phyloP scores from a whole-genome alignment of 2,329 filamentous ascomycete genomes.

The Clonostachys rhizophaga region DNA sequence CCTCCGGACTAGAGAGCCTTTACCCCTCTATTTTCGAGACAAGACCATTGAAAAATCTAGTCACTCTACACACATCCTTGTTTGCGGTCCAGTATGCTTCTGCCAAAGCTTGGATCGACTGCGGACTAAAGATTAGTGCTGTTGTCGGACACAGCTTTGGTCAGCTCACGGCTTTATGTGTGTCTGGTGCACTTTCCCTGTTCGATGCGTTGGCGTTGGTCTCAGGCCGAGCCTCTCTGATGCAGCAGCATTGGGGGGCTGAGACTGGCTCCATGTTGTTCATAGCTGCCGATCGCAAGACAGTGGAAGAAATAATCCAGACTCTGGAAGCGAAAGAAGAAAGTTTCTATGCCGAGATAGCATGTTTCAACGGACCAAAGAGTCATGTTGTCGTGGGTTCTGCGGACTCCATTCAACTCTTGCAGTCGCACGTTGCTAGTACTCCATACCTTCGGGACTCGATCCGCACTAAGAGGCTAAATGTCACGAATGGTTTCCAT shows the following conservation, averaged over 20 bases:
- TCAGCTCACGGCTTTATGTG: constrained; percentile 25
- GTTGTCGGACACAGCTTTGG: constrained; percentile 31
- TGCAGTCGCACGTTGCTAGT: not conserved
- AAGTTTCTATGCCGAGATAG: not conserved
- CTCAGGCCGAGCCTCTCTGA: constrained; percentile 19
- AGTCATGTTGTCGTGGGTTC: not conserved
- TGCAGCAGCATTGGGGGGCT: constrained; percentile 21
- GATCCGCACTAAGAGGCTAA: constrained; percentile 1
- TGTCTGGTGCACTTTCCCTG: constrained; percentile 21
- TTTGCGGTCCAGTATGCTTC: constrained; percentile 7
- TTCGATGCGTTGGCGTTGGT: constrained; percentile 21
- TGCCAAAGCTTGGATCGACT: constrained; percentile 7
- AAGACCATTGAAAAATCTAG: not conserved
- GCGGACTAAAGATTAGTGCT: constrained; percentile 3
- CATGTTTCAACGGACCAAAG: constrained; percentile 2
- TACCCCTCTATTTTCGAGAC: constrained; percentile 1
- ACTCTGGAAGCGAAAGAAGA: no score
- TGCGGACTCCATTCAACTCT: not conserved
- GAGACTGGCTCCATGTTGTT: constrained; percentile 27
- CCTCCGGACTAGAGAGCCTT: not conserved
- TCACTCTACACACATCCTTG: constrained; percentile 1
- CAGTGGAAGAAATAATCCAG: not conserved
- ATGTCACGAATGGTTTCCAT: constrained; percentile 3
- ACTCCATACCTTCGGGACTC: not conserved
- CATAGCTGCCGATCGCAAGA: constrained; percentile 6